phyloP scores from a whole-genome alignment of 257 asterid species.

The Rubia yunnanensis region DNA sequence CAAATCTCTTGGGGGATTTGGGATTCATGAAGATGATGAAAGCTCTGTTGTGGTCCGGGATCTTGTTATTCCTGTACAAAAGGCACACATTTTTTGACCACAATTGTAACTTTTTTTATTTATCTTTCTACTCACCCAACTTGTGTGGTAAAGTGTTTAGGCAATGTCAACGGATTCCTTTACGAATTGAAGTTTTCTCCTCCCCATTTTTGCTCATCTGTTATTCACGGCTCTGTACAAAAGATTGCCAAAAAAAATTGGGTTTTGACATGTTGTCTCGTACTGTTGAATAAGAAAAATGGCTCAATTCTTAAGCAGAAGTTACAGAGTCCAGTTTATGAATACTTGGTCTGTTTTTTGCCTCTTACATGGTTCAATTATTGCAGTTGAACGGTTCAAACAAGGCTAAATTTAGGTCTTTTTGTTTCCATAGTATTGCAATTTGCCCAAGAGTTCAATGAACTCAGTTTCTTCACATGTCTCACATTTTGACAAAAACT shows the following conservation, averaged over 20 bases:
- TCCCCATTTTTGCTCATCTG: background rate
- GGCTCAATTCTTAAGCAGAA: background rate
- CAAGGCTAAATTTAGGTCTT: background rate
- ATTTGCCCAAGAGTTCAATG: background rate
- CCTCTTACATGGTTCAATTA: background rate
- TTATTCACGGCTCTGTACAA: slow-evolving; percentile 1
- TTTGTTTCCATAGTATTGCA: background rate
- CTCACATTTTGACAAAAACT: background rate
- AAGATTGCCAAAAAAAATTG: background rate
- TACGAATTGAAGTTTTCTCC: background rate
- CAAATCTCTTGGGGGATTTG: slow-evolving; percentile 1
- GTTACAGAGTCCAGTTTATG: background rate
- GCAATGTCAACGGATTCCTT: background rate
- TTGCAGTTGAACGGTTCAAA: background rate
- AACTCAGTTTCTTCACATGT: background rate
- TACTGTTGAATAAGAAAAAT: background rate
- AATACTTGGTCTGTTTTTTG: background rate
- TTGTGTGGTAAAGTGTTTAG: background rate
- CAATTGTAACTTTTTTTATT: background rate
- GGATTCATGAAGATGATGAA: background rate
- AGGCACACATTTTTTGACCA: background rate
- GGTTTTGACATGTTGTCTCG: background rate
- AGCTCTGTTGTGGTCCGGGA: slow-evolving; percentile 3
- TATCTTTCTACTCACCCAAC: background rate
- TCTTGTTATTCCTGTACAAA: slow-evolving; percentile 12